A percentile compares a stretch with the other conserved stretches of the same genome.
Evolutionary conservation across 306 rosid genomes (phyloP).

Genomic region (Cyamopsis tetragonoloba): DNA sequence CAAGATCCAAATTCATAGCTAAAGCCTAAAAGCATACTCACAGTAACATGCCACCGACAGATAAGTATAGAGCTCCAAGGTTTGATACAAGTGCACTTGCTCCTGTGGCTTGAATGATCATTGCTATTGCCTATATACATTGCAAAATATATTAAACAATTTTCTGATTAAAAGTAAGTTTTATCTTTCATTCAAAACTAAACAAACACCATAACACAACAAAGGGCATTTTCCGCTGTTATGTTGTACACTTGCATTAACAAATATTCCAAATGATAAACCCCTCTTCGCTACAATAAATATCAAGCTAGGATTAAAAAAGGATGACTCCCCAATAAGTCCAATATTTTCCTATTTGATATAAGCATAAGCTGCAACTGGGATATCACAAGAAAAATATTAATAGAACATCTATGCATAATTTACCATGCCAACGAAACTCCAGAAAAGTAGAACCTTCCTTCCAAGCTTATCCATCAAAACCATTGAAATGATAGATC

Average conservation of each 20-base stretch:
- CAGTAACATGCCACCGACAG: conserved; percentile 94
- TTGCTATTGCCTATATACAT: conserved; percentile 60
- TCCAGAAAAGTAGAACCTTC: conserved; percentile 83
- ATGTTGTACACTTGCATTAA: background rate
- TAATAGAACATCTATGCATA: background rate
- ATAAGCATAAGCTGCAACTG: background rate
- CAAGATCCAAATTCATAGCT: conserved; percentile 14
- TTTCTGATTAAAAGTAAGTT: background rate
- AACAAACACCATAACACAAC: background rate
- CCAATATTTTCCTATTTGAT: conserved; percentile 7
- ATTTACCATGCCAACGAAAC: conserved; percentile 95
- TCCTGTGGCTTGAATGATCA: conserved; percentile 72
- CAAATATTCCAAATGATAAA: conserved; percentile 7
- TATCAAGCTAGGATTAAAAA: background rate
- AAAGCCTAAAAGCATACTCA: conserved; percentile 57
- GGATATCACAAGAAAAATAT: background rate
- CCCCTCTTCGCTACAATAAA: conserved; percentile 1
- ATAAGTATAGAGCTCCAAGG: conserved; percentile 56
- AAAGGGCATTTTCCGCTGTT: background rate
- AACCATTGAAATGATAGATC: conserved; percentile 71
- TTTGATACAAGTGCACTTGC: conserved; percentile 54
- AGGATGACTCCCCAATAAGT: background rate
- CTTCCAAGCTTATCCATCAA: conserved; percentile 98
- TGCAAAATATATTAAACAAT: conserved; percentile 9
- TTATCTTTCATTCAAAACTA: background rate